These are phyloP conservation scores for Vaucheria bursata DNA, from an alignment of 352 stramenopile genomes.

Conservation along the genomic window DNA sequence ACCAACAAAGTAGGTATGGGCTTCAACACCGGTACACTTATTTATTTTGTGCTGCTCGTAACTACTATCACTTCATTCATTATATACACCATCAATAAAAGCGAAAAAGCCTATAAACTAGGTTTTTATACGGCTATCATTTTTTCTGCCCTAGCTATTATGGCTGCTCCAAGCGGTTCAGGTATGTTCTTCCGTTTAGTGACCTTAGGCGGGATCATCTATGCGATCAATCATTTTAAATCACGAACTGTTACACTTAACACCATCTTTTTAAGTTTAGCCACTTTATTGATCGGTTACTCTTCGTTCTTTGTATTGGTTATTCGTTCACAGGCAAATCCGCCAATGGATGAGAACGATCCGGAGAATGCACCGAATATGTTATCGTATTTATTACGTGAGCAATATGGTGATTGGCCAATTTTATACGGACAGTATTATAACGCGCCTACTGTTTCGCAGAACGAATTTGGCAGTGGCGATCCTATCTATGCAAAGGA, in stretches of 20 bases:
- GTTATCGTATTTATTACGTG: neutral
- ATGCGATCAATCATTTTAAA: neutral
- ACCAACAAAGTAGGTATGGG: neutral
- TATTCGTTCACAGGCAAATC: neutral
- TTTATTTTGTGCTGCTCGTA: neutral
- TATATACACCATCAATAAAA: neutral
- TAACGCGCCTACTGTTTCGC: neutral
- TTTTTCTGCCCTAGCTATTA: neutral
- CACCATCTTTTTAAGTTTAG: neutral
- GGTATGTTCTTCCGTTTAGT: neutral
- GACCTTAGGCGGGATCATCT: neutral
- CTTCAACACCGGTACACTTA: neutral
- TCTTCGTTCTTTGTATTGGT: neutral
- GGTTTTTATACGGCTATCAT: neutral
- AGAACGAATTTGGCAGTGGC: neutral
- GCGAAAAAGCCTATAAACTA: neutral
- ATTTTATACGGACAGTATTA: slow-evolving; percentile 1
- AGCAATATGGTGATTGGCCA: neutral
- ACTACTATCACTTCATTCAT: neutral
- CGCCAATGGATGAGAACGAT: slow-evolving; percentile 4
- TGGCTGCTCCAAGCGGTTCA: neutral
- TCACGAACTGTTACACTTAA: neutral
- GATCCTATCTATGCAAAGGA: slow-evolving; percentile 1
- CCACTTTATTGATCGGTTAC: slow-evolving; percentile 2
- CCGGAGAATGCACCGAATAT: neutral